A percentile compares a stretch with the other conserved stretches of the same genome.
These are phyloP conservation scores for Botrytis fabae DNA, from an alignment of 2,329 filamentous ascomycete species.

Conservation along the genomic window DNA sequence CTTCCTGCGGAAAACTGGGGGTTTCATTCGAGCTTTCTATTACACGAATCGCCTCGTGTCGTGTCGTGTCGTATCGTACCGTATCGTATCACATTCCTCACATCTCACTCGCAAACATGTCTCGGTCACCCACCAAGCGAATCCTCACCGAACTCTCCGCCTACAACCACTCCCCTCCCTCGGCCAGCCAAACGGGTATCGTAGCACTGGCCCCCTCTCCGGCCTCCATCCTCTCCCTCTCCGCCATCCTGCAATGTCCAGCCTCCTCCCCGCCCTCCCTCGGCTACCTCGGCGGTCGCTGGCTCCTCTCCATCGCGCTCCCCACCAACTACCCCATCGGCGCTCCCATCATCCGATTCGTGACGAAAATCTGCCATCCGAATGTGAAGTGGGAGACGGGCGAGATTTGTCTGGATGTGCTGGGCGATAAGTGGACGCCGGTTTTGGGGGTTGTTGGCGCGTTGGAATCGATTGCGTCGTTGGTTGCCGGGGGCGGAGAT, in stretches of 20 bases:
- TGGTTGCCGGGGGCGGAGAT: slow-evolving; percentile 66
- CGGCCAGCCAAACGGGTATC: slow-evolving; percentile 55
- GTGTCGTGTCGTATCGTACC: neutral
- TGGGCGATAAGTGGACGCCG: slow-evolving; percentile 78
- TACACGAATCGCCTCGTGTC: neutral
- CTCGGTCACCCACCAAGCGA: slow-evolving; percentile 51
- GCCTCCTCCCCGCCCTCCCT: slow-evolving; percentile 61
- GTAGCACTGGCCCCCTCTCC: slow-evolving; percentile 57
- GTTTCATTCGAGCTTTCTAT: neutral
- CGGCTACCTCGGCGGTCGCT: slow-evolving; percentile 61
- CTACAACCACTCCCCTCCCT: slow-evolving; percentile 42
- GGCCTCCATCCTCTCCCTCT: slow-evolving; percentile 55
- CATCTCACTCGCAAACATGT: slow-evolving; percentile 20
- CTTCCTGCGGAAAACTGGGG: neutral
- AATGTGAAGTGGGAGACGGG: slow-evolving; percentile 75
- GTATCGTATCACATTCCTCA: neutral
- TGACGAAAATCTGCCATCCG: slow-evolving; percentile 82
- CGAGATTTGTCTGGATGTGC: slow-evolving; percentile 90
- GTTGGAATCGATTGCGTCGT: slow-evolving; percentile 69
- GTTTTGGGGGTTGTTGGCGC: slow-evolving; percentile 78
- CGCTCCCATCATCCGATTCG: slow-evolving; percentile 77
- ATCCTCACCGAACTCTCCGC: slow-evolving; percentile 58
- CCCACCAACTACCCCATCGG: slow-evolving; percentile 75
- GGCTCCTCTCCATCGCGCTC: slow-evolving; percentile 77
- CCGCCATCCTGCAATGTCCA: slow-evolving; percentile 49